Percentiles rank a stretch among this genome's conserved stretches.
These are phyloP conservation scores for Cynara cardunculus DNA, from an alignment of 129 eudicot genomes.

Conservation along the genomic window DNA sequence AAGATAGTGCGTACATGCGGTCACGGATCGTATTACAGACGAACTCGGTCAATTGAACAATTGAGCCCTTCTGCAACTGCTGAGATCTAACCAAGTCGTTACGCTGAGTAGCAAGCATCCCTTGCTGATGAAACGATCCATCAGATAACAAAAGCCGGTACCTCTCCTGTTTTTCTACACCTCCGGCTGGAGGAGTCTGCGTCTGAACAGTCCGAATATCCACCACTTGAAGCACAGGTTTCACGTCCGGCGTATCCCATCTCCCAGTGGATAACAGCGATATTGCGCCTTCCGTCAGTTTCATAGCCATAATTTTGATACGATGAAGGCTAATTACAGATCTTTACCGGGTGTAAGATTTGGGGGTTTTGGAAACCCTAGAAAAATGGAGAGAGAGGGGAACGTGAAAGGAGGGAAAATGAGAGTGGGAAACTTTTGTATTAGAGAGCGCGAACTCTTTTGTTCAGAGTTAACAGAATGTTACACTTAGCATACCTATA, in stretches of 20 bases:
- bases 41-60: slow-evolving; percentile 50
- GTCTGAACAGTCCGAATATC: slow-evolving; percentile 40
- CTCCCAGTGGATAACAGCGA: slow-evolving; percentile 25
- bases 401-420: slow-evolving; percentile 12
- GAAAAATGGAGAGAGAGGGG: background rate
- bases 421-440: background rate
- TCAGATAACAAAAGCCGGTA: slow-evolving; percentile 63
- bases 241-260: background rate
- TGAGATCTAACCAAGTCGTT: slow-evolving; percentile 55
- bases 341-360: background rate
- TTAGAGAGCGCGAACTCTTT: slow-evolving; percentile 12
- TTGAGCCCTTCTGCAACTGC: slow-evolving; percentile 51
- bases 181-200: slow-evolving; percentile 4
- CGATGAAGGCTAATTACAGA: background rate
- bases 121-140: slow-evolving; percentile 46
- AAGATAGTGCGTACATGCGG: slow-evolving; percentile 37
- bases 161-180: slow-evolving; percentile 27
- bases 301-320: slow-evolving; percentile 31
- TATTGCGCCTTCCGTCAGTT: slow-evolving; percentile 49
- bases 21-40: slow-evolving; percentile 31
- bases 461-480: background rate
- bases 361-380: slow-evolving; percentile 34
- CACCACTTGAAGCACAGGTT: slow-evolving; percentile 61
- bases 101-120: slow-evolving; percentile 66
- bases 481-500: slow-evolving; percentile 17